Conservation (phyloP, 805 yeast genomes). For the Lipomyces spencermartinsiae region DNA sequence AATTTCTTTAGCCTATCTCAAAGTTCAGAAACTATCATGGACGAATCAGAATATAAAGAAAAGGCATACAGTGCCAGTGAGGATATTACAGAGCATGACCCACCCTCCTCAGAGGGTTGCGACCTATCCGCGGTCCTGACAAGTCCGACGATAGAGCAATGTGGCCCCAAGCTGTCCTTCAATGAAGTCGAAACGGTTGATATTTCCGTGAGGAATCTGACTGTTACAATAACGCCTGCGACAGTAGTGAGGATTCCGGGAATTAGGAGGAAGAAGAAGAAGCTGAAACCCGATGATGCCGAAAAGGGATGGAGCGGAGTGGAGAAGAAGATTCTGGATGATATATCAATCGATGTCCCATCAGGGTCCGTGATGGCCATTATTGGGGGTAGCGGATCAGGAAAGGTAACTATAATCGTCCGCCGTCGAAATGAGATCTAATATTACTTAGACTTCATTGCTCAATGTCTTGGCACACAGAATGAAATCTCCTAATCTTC, state of each 20-base stretch:
- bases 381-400: constrained; percentile 88
- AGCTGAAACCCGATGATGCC: not conserved
- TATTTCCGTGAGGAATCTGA: constrained; percentile 34
- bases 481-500: constrained; percentile 40
- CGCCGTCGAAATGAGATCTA: not conserved
- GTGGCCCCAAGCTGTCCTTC: constrained; percentile 35
- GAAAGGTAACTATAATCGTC: constrained; percentile 52
- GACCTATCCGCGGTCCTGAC: not conserved
- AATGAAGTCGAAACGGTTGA: constrained; percentile 38
- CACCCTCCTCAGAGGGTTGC: not conserved
- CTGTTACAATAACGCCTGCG: constrained; percentile 26
- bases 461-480: constrained; percentile 57
- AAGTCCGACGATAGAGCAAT: not conserved
- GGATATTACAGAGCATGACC: not conserved
- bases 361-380: constrained; percentile 74
- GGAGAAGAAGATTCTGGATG: constrained; percentile 51
- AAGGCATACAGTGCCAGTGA: not conserved
- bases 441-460: constrained; percentile 60
- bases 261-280: constrained; percentile 3
- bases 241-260: constrained; percentile 15
- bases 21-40: not conserved
- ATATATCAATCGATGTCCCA: constrained; percentile 65
- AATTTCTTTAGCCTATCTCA: too few species aligned
- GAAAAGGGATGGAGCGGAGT: not conserved
- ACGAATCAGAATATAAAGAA: not conserved